Evolutionary conservation across 164 flowering plant genomes (phyloP).

Genomic region (Aristolochia fimbriata): DNA sequence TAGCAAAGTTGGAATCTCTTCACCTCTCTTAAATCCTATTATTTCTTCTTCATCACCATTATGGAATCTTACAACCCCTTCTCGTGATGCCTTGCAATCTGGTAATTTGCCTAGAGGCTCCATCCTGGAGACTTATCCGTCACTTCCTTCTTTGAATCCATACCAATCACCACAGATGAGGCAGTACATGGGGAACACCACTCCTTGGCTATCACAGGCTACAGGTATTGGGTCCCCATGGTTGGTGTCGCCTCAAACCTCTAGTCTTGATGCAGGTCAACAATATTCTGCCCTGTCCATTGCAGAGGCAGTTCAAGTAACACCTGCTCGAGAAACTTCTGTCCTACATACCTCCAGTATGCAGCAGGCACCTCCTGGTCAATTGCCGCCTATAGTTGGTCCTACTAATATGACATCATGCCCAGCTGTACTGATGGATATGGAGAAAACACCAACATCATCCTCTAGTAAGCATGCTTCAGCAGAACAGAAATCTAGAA

Average conservation of each 20-base stretch:
- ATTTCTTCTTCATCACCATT: constrained; percentile 72
- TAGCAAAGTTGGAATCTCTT: constrained; percentile 34
- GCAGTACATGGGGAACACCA: constrained; percentile 40
- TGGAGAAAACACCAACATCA: constrained; percentile 14
- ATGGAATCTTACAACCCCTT: constrained; percentile 63
- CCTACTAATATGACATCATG: constrained; percentile 27
- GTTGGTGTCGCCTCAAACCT: constrained; percentile 52
- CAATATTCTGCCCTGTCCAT: constrained; percentile 36
- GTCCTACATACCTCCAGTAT: constrained; percentile 22
- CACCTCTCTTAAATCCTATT: constrained; percentile 30
- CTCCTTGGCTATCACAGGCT: constrained; percentile 60
- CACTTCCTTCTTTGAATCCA: constrained; percentile 52
- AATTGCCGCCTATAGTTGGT: constrained; percentile 22
- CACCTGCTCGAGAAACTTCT: constrained; percentile 47
- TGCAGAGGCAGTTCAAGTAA: constrained; percentile 50
- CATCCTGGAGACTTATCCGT: constrained; percentile 43
- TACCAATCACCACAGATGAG: constrained; percentile 52
- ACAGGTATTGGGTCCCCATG: constrained; percentile 46
- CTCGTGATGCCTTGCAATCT: constrained; percentile 39
- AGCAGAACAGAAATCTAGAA: constrained; percentile 53
- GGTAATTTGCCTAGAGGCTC: constrained; percentile 33
- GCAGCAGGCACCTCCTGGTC: constrained; percentile 29
- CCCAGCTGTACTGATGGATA: constrained; percentile 27
- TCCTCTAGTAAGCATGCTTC: constrained; percentile 26
- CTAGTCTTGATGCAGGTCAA: constrained; percentile 31